Conservation (phyloP, 495 filamentous ascomycete species). For the Talaromyces borbonicus region DNA sequence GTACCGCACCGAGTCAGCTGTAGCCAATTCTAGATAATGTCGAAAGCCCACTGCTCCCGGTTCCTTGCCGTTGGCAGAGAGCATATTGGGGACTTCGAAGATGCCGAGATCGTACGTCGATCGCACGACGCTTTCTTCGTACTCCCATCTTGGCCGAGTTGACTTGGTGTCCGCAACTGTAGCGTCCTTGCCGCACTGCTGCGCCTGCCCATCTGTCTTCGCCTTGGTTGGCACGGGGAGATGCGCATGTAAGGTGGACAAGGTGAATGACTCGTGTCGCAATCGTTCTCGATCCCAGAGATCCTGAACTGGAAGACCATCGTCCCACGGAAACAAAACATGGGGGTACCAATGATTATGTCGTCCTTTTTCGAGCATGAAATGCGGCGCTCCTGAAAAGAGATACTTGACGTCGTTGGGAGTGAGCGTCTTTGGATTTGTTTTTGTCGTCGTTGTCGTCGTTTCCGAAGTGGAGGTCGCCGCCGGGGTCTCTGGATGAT, state of each 20-base stretch:
- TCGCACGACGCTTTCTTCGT: constrained; percentile 22
- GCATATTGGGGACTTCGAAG: constrained; percentile 62
- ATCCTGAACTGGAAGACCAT: constrained; percentile 48
- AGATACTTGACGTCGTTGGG: constrained; percentile 55
- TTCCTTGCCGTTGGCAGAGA: constrained; percentile 62
- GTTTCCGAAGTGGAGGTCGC: constrained; percentile 1
- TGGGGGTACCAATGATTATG: constrained; percentile 49
- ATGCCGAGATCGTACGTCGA: constrained; percentile 49
- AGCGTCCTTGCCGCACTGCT: background rate
- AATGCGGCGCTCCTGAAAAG: constrained; percentile 71
- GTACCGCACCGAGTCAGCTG: constrained; percentile 50
- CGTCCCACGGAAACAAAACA: constrained; percentile 62
- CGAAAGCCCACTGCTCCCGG: constrained; percentile 67
- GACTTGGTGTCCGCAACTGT: too few relatives aligned
- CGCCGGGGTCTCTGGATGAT: background rate
- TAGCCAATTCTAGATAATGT: constrained; percentile 58
- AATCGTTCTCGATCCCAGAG: constrained; percentile 47
- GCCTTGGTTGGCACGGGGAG: constrained; percentile 27
- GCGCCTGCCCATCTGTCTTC: background rate
- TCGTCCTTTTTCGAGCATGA: constrained; percentile 43
- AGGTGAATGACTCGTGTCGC: constrained; percentile 36
- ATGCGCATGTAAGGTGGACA: constrained; percentile 37
- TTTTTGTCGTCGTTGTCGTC: background rate
- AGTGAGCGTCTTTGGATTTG: constrained; percentile 22
- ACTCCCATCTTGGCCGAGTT: too few relatives aligned